Evolutionary conservation across 2,329 filamentous ascomycete genomes (phyloP).

Genomic region (Amylocarpus encephaloides): DNA sequence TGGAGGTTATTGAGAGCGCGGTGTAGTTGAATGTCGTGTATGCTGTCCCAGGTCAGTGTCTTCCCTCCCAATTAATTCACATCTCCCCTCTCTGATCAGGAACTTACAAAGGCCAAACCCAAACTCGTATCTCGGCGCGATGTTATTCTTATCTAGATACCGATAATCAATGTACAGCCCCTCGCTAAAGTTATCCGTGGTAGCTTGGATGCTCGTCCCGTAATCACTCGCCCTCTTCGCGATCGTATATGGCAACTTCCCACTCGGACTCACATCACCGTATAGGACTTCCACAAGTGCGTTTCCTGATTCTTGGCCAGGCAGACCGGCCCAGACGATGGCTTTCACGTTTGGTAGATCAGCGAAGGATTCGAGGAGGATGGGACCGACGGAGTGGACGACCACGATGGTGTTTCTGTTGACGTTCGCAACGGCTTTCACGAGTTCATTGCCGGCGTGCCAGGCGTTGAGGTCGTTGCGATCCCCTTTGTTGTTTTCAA

Average conservation of each 20-base stretch:
- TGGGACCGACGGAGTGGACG: slow-evolving; percentile 55
- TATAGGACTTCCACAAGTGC: slow-evolving; percentile 41
- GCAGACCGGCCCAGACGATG: slow-evolving; percentile 51
- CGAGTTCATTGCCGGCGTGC: slow-evolving; percentile 56
- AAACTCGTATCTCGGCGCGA: slow-evolving; percentile 32
- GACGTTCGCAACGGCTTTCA: slow-evolving; percentile 47
- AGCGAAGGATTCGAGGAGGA: slow-evolving; percentile 53
- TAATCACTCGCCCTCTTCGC: slow-evolving; percentile 50
- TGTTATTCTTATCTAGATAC: slow-evolving; percentile 39
- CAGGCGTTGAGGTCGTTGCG: slow-evolving; percentile 57
- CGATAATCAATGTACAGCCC: slow-evolving; percentile 45
- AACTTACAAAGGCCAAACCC: slow-evolving; percentile 40
- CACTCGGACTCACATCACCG: slow-evolving; percentile 50
- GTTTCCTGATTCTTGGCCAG: slow-evolving; percentile 30
- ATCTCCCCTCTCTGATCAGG: no score
- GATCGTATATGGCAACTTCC: slow-evolving; percentile 55
- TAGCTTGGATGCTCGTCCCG: slow-evolving; percentile 29
- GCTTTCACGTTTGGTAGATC: slow-evolving; percentile 55
- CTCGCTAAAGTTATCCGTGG: slow-evolving; percentile 36
- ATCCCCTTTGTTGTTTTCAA: slow-evolving; percentile 61
- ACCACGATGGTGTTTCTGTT: slow-evolving; percentile 45
- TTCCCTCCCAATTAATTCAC: no score
- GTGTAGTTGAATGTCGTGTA: slow-evolving; percentile 8
- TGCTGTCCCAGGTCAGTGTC: background rate
- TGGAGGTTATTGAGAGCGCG: background rate